Evolutionary conservation across 768 basidiomycete species (phyloP), one percentile per base, ranked within the genome.

Genomic region (Lyophyllum semitale): DNA sequence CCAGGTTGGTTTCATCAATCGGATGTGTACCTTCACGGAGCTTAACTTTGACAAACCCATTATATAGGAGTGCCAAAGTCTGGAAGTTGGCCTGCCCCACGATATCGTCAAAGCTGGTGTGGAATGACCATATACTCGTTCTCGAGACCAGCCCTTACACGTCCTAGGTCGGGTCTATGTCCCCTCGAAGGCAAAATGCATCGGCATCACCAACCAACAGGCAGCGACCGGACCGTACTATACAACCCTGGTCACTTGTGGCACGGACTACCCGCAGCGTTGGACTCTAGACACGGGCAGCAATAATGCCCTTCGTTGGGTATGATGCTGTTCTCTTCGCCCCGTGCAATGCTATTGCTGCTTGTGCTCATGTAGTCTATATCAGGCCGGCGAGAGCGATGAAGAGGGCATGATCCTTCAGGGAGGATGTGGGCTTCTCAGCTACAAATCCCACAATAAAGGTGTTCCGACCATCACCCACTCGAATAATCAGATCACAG

Each of bases 381-480:
- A 47, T 29, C 23, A 54, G 53, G 35, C 18, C 17, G 53, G 54
- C n/a, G 26, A 49, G 32, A 59, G 53, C 30, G 58, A 55, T 43
- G 54, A 59, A 32, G 58, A 59, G 25, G 58, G 54, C n/a, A 55
- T 51, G 1, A 44, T 55, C 27, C 52, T 55, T 15, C 58, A 59
- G 30, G 54, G 58, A 17, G 58, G 58, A 32, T 59, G 58, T 43
- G 54, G 58, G 32, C 54, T 59, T 35, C 41, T 59, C 4, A 53
- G 58, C 17, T 55, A 55, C 27, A 51, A 46, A 22, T 52, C 50
- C 8, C 37, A 54, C 50, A 57, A 33, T 26, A 51, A 51, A 15
- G 55, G 55, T 7, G 55, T 51, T 9, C 49, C 55, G 20, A 47
- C 51, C 23, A 47, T 47, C 44, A 51, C 49, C 35, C 49, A 57